Evolutionary conservation across 2,329 filamentous ascomycete species (phyloP).

Genomic region (Tolypocladium ophioglossoides): DNA sequence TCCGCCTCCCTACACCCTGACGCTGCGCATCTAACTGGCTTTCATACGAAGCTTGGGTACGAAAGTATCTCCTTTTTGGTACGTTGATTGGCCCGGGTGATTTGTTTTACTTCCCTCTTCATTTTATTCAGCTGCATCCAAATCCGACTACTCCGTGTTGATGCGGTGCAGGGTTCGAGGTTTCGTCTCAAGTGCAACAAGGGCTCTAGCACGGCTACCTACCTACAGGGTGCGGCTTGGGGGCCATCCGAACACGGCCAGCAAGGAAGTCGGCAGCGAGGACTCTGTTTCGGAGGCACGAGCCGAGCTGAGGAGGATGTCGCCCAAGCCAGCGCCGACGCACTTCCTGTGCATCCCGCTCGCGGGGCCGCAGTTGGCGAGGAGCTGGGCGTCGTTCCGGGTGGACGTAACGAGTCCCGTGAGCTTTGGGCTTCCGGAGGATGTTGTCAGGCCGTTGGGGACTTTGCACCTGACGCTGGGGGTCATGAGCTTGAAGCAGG

Average conservation of each 20-base stretch:
- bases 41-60: neutral
- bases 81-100: neutral
- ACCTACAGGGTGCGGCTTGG: neutral
- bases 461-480: constrained; percentile 82
- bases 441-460: constrained; percentile 64
- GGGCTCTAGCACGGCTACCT: neutral
- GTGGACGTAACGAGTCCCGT: constrained; percentile 39
- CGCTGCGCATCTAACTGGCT: neutral
- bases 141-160: too few species aligned
- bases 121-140: too few species aligned
- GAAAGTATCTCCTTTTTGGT: neutral
- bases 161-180: neutral
- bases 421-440: constrained; percentile 44
- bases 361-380: constrained; percentile 53
- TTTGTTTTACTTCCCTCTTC: neutral
- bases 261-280: neutral
- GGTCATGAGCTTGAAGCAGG: constrained; percentile 61
- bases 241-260: neutral
- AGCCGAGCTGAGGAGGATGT: constrained; percentile 15
- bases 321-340: constrained; percentile 39
- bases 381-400: constrained; percentile 50
- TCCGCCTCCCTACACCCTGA: neutral
- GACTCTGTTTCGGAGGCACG: neutral
- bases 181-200: neutral
- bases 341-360: constrained; percentile 74